Base-by-base conservation (phyloP, 805 yeast species). In the Cyberlindnera maclurae region DNA sequence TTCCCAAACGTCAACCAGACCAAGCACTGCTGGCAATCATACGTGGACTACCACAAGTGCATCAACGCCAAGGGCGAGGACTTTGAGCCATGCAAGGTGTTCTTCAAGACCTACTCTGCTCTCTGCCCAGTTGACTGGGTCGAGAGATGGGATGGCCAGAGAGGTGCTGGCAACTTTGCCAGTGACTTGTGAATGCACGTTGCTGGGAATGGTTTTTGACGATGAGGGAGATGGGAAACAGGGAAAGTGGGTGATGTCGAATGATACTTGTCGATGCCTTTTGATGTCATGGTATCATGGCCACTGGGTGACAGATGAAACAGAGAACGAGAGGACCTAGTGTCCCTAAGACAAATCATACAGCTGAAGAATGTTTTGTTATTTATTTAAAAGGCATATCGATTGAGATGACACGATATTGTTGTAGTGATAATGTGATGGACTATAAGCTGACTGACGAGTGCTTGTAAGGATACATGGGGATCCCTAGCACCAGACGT, bases 1-100 rank as follows among this genome's bases (percentile, higher is more conserved):
- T 89, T 89, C 79, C 97, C 98, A 53, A 79, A 87, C 74, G 89
- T 80, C 67, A 90, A 90, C 79, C 98, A 90, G 71, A 86, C 97
- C 58, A 88, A 83, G 72, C 96, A 90, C 75, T 93, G 97, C 75
- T 94, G 90, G 80, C 97, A 90, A 73, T 76, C 90, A 55, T 93
- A 90, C 72, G 87, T 93, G 59, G 98, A 93, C 69, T 93, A 90
- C 79, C 93, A 84, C 82, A 89, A 88, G 68, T 93, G 98, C 74
- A 78, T 93, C 63, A 83, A 80, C 59, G 87, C 89, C 52, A 90
- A 90, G 72, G 98, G 98, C 62, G 97, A 90, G 70, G 97, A 89
- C 46, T 93, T 93, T 61, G 95, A 89, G 57, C 97, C 97, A 60
- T 93, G 98, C 70, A 76, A 88, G 69, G 89, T 85, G 56, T 93